A percentile compares a stretch with the other conserved stretches of the same genome.
Evolutionary conservation across 768 basidiomycete species (phyloP).

Genomic region (Termitomyces sp.): DNA sequence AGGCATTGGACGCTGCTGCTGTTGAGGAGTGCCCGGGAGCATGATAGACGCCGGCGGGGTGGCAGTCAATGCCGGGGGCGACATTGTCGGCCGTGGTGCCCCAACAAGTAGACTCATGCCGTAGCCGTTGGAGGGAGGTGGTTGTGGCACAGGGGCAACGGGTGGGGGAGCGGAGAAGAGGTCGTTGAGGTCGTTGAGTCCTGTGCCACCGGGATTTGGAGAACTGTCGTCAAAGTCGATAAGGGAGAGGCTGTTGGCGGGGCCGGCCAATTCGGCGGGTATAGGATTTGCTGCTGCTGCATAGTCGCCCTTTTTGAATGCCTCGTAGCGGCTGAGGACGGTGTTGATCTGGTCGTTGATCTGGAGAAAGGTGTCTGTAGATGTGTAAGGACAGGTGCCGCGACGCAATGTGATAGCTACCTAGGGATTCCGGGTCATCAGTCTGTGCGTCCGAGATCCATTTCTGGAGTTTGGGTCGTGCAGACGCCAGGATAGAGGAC

Average conservation of each 20-base stretch:
- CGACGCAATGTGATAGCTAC: conserved; percentile 26
- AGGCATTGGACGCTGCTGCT: conserved; percentile 20
- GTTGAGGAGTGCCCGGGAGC: conserved; percentile 34
- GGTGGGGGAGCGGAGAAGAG: conserved; percentile 46
- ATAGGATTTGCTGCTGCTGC: conserved; percentile 64
- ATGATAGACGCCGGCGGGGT: conserved; percentile 41
- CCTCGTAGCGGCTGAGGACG: conserved; percentile 85
- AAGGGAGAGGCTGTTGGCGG: conserved; percentile 46
- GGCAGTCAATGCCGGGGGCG: conserved; percentile 25
- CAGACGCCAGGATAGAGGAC: conserved; percentile 72
- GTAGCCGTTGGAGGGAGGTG: conserved; percentile 8
- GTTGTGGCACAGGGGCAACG: conserved; percentile 25
- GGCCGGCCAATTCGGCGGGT: conserved; percentile 53
- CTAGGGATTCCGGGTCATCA: conserved; percentile 87
- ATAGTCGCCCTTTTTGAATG: conserved; percentile 92
- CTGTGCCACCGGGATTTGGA: conserved; percentile 21
- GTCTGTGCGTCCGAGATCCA: conserved; percentile 95
- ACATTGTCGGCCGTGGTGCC: conserved; percentile 19
- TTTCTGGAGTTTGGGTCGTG: conserved; percentile 93
- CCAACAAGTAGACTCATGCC: conserved; percentile 18
- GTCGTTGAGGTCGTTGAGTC: conserved; percentile 56
- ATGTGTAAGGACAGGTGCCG: conserved; percentile 4
- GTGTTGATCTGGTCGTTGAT: conserved; percentile 99
- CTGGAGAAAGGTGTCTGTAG: conserved; percentile 85
- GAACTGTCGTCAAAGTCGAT: conserved; percentile 74